A percentile compares a stretch with the other conserved stretches of the same genome.
Conservation (phyloP, 2,329 filamentous ascomycete species). For the Thelonectria olida region DNA sequence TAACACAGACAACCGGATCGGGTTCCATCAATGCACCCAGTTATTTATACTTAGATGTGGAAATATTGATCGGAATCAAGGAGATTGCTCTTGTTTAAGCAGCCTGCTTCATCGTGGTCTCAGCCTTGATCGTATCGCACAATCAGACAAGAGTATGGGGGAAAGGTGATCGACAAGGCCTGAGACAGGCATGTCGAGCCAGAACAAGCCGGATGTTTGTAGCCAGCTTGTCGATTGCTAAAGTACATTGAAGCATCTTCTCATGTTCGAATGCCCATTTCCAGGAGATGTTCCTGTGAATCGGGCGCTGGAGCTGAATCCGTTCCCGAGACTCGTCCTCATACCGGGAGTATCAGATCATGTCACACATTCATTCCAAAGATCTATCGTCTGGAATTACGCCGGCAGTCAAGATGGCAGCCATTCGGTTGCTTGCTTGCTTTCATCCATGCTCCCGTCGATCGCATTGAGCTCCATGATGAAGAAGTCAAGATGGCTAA, state of each 20-base stretch:
- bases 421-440: not conserved
- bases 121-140: not conserved
- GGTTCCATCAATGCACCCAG: too few relatives aligned
- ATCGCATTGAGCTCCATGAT: too few relatives aligned
- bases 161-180: not conserved
- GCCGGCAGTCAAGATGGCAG: not conserved
- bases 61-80: not conserved
- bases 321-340: slow-evolving; percentile 7
- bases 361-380: not conserved
- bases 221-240: not conserved
- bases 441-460: not conserved
- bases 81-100: not conserved
- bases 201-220: not conserved
- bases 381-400: not conserved
- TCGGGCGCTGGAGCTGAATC: not conserved
- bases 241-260: not conserved
- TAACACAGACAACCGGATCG: not conserved
- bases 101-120: not conserved
- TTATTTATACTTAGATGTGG: not conserved
- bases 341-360: not conserved
- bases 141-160: not conserved
- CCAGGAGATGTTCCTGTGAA: not conserved
- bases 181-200: not conserved
- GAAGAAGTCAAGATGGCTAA: not conserved
- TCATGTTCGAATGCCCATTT: not conserved